Evolutionary conservation across 306 rosid species (phyloP).

Genomic region (Rubus idaeus): DNA sequence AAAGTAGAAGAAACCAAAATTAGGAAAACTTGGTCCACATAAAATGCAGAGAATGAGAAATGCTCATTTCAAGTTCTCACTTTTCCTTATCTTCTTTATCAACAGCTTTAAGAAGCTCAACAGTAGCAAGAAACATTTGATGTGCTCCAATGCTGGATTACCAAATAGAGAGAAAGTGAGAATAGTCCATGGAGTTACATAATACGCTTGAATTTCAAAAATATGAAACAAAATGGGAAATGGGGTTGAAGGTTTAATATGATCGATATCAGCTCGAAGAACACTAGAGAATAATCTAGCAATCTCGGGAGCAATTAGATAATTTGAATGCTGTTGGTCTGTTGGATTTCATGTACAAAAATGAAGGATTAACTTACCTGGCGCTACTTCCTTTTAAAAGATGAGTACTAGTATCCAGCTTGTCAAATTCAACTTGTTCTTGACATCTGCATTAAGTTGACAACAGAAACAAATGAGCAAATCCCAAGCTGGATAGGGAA

Average conservation of each 20-base stretch:
- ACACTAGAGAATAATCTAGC: background rate
- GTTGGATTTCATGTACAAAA: background rate
- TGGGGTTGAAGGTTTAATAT: background rate
- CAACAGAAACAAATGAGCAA: background rate
- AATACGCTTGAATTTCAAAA: background rate
- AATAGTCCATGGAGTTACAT: background rate
- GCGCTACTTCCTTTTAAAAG: slow-evolving; percentile 33
- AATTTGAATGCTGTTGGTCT: background rate
- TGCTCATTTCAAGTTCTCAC: slow-evolving; percentile 8
- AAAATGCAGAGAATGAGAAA: background rate
- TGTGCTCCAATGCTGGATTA: slow-evolving; percentile 23
- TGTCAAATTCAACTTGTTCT: slow-evolving; percentile 13
- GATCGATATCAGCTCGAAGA: slow-evolving; percentile 1
- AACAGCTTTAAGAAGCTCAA: slow-evolving; percentile 17
- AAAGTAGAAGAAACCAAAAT: background rate
- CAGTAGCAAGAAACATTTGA: slow-evolving; percentile 12
- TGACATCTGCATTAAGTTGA: slow-evolving; percentile 5
- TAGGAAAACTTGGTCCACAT: background rate
- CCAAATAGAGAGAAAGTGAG: background rate
- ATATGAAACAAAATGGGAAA: background rate
- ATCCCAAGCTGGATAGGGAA: background rate
- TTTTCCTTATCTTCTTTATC: slow-evolving; percentile 14
- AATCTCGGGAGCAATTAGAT: background rate
- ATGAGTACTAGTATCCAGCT: slow-evolving; percentile 9
- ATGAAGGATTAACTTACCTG: background rate